Evolutionary conservation across 768 basidiomycete species (phyloP).

Genomic region (Suillus ampliporus): DNA sequence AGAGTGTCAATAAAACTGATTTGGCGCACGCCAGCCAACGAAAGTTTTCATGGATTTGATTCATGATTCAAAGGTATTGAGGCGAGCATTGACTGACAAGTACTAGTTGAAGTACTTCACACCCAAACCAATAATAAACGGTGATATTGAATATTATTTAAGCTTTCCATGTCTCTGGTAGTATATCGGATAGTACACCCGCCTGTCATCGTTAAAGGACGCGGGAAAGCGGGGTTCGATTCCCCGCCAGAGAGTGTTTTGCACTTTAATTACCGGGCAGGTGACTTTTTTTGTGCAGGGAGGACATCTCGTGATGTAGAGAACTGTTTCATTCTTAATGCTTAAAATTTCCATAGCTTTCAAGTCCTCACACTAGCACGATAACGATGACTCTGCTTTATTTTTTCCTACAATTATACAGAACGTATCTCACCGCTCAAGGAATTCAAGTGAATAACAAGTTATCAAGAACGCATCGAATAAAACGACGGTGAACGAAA

Average conservation of each 20-base stretch:
- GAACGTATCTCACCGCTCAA: conserved; percentile 1
- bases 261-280: too few relatives aligned
- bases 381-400: background rate
- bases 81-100: too few relatives aligned
- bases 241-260: conserved; percentile 37
- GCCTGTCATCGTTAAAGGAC: conserved; percentile 35
- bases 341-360: background rate
- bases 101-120: too few relatives aligned
- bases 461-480: background rate
- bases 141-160: background rate
- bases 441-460: background rate
- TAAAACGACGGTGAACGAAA: background rate
- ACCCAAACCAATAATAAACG: too few relatives aligned
- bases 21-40: too few relatives aligned
- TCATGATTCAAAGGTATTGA: too few relatives aligned
- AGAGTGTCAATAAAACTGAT: too few relatives aligned
- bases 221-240: conserved; percentile 40
- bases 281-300: background rate
- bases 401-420: conserved; percentile 8
- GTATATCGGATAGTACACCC: conserved; percentile 49
- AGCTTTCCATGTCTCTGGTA: conserved; percentile 20
- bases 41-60: too few relatives aligned
- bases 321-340: background rate
- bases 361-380: background rate
- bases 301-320: background rate